Conservation (phyloP, 306 rosid species). For the Ammopiptanthus mongolicus region DNA sequence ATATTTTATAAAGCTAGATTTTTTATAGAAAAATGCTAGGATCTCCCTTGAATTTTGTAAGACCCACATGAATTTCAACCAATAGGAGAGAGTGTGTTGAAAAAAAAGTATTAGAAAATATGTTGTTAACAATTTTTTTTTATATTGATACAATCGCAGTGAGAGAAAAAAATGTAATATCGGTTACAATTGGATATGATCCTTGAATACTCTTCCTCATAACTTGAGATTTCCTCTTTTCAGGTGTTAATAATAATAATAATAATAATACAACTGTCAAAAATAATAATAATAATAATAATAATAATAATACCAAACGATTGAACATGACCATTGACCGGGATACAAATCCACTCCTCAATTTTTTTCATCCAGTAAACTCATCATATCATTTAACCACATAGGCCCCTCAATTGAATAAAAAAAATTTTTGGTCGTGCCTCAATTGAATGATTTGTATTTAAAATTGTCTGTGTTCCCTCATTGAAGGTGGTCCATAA, state of each 20-base stretch:
- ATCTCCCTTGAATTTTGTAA: no score
- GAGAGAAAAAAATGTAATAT: background rate
- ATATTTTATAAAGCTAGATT: background rate
- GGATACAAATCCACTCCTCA: background rate
- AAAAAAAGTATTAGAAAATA: no score
- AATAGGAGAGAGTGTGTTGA: no score
- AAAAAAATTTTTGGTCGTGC: background rate
- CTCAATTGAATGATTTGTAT: conserved; percentile 15
- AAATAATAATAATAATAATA: no score
- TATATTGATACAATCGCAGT: background rate
- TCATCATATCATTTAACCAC: conserved; percentile 4
- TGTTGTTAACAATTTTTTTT: no score
- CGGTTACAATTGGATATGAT: background rate
- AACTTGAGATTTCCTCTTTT: background rate
- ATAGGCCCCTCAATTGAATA: conserved; percentile 25
- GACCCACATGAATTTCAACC: no score
- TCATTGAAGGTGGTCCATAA: conserved; percentile 21
- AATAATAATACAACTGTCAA: no score
- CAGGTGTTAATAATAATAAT: background rate
- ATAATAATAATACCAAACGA: no score
- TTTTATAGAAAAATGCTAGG: no score
- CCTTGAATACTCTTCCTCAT: background rate
- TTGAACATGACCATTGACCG: background rate
- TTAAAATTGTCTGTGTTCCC: background rate
- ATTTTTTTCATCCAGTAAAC: background rate